Conservation (phyloP, 2,329 filamentous ascomycete species). For the Knufia petricola region DNA sequence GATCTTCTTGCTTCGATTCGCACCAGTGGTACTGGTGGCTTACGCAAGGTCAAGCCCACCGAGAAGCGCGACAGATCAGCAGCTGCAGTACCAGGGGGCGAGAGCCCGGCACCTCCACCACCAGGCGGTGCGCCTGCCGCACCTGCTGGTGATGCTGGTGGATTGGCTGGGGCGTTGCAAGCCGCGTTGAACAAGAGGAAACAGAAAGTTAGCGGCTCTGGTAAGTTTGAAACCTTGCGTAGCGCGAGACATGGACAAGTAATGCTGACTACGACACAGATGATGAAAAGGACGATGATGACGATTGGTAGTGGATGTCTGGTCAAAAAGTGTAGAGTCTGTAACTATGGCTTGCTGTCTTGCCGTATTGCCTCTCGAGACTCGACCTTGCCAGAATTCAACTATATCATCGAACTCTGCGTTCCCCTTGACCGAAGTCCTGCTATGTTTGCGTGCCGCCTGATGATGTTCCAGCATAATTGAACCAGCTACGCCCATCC, state of each 20-base stretch:
- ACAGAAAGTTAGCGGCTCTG: conserved; percentile 87
- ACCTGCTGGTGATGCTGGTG: conserved; percentile 35
- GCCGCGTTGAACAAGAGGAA: conserved; percentile 73
- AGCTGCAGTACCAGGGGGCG: conserved; percentile 35
- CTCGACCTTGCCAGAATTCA: too few relatives aligned
- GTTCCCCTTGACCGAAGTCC: too few relatives aligned
- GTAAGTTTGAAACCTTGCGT: conserved; percentile 57
- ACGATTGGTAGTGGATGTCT: conserved; percentile 32
- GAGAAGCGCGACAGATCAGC: conserved; percentile 40
- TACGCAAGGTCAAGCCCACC: conserved; percentile 37
- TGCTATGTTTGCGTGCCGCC: too few relatives aligned
- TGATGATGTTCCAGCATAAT: too few relatives aligned
- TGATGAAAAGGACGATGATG: conserved; percentile 38
- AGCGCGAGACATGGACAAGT: not conserved
- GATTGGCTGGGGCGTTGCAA: conserved; percentile 73
- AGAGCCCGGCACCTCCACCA: conserved; percentile 48
- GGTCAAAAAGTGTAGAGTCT: not conserved
- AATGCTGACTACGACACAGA: conserved; percentile 29
- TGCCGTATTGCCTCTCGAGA: too few relatives aligned
- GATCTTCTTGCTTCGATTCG: conserved; percentile 40
- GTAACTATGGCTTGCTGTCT: too few relatives aligned
- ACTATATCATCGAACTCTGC: too few relatives aligned
- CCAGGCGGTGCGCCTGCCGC: conserved; percentile 42
- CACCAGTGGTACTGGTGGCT: conserved; percentile 44
- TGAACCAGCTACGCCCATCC: too few relatives aligned